Evolutionary conservation across 495 filamentous ascomycete species (phyloP), one percentile per base, ranked within the genome.

Genomic region (Xylaria cubensis): DNA sequence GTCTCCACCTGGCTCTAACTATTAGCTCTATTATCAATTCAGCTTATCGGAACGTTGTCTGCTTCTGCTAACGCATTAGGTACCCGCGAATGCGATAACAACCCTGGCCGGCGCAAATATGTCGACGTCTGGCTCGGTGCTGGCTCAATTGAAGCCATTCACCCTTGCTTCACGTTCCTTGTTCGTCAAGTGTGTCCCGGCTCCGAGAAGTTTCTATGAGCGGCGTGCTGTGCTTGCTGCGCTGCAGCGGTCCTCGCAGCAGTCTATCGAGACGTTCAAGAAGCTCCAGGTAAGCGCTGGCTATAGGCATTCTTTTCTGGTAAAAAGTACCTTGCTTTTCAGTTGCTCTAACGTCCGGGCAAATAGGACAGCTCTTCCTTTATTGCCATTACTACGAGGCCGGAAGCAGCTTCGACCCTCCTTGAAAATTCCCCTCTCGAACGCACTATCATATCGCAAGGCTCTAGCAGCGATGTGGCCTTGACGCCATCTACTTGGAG

Each of bases 211-310:
- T 73, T 83, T 97, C n/a, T 77, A 83, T 29, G 93, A 97, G 76
- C 91, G 91, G 58, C 89, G 90, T 64, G 86, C 90, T 39, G 84
- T 98, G 41, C 84, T 97, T 32, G 84, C 86, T 46, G 87, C 91
- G 29, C 82, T 98, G 32, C 90, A 94, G 78, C 87, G 87, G 76
- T 17, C 74, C 8, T 69, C 75, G 21, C 92, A 92, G 79, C 94
- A 93, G 65, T 88, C 94, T 64, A 88, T 98, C 10, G 87, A 89
- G 29, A 89, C 90, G 72, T 98, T 93, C 82, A 89, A 90, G 79
- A 90, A 88, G 74, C 82, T 94, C 24, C 86, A 88, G 75, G 93
- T 94, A 83, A 26, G 80, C 77, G 12, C 53, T 36, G 34, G 34
- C 34, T 0, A 48, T 55, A 44, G n/a, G 44, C 13, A 39, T 26